Evolutionary conservation across 2,329 filamentous ascomycete genomes (phyloP).

Genomic region (Talaromyces sp.): DNA sequence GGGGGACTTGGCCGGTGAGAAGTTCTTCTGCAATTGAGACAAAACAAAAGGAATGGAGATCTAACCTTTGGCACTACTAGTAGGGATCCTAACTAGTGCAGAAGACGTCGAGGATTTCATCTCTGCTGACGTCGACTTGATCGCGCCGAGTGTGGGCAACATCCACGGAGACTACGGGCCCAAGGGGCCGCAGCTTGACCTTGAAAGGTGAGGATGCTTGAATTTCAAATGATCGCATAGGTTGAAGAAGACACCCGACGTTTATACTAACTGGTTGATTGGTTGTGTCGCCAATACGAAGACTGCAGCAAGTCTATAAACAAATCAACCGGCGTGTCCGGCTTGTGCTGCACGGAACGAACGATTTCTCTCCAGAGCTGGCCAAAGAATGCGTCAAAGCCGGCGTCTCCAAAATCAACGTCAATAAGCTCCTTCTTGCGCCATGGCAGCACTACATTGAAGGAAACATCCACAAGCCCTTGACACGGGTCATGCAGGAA

Average conservation of each 20-base stretch:
- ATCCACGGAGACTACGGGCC: not conserved
- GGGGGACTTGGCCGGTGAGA: not conserved
- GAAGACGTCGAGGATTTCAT: not conserved
- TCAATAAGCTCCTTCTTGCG: not conserved
- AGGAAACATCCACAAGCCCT: not conserved
- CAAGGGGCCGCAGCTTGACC: not conserved
- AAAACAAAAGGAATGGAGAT: not conserved
- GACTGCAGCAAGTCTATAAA: not conserved
- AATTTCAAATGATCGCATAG: no score
- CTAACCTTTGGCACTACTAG: no score
- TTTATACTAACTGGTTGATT: no score
- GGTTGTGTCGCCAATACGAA: not conserved
- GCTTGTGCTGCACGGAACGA: constrained; percentile 3
- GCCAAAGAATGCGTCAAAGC: constrained; percentile 1
- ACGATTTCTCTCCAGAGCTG: constrained; percentile 1
- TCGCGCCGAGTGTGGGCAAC: not conserved
- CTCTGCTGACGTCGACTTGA: not conserved
- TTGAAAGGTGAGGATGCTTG: not conserved
- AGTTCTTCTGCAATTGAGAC: not conserved
- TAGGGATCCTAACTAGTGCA: not conserved
- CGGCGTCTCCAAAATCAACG: constrained; percentile 1
- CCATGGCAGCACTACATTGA: not conserved
- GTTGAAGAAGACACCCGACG: no score
- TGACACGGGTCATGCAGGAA: not conserved
- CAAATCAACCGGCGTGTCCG: constrained; percentile 1